Base-by-base conservation (phyloP, 192 early-diverging fungal species). In the Kappamyces sp. region DNA sequence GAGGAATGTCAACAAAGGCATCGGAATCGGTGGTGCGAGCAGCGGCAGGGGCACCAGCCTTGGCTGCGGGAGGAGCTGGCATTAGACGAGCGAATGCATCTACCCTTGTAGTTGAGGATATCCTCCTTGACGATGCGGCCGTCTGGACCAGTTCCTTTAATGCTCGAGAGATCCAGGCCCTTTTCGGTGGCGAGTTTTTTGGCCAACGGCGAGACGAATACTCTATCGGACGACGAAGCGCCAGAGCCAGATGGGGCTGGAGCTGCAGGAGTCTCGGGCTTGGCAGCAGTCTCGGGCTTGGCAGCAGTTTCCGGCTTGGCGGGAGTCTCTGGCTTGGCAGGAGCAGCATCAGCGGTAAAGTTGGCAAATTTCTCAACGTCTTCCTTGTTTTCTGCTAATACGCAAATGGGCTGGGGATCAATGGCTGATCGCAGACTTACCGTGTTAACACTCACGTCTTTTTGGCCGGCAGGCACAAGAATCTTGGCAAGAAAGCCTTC, bases 401-500 rank as follows among this genome's bases (percentile, higher is more conserved):
- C 77, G 59, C 86, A 91, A 50, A 99, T 85, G 8, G 94, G 91
- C 82, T 89, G 75, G 34, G 67, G 5, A 60, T 7, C 13, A 43
- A 68, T 4, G 66, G 13, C 12, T 32, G 3, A 10, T 63, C 10
- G 50, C 9, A n/a, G 15, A 58, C 72, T 60, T 66, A 85, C 87
- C 61, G 71, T 78, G 51, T 86, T 85, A 51, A 96, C 88, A 58
- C 71, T 50, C 57, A 99, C 77, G 65, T 97, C 92, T 84, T 99
- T 96, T 58, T 83, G 76, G 38, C 91, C 91, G 40, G 58, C 43
- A 41, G 66, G 57, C 61, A 87, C 71, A 69, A 99, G 79, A 63
- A 96, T 88, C 84, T 96, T 92, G 68, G 91, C 96, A 49, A 99
- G 67, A 58, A 84, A 90, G 13, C 96, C 96, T 64, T 99, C 96